These are phyloP conservation scores for Lavandula angustifolia DNA, from an alignment of 257 asterid species.

Conservation along the genomic window DNA sequence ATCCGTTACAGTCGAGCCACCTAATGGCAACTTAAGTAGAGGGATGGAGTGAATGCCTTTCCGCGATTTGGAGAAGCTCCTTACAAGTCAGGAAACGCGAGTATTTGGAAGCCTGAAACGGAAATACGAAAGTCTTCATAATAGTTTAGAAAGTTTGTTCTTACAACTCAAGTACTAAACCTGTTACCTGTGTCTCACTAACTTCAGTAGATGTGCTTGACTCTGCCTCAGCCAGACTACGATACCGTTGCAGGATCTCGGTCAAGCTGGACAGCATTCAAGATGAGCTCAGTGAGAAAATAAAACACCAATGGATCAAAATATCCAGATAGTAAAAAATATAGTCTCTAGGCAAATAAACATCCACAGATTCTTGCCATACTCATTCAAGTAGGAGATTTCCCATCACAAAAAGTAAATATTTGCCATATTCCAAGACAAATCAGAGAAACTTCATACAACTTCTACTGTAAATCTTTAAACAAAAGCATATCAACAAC, in stretches of 20 bases:
- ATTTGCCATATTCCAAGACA: not conserved
- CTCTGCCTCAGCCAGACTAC: conserved; percentile 6
- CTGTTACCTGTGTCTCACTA: conserved; percentile 26
- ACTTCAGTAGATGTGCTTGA: conserved; percentile 24
- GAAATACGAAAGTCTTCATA: conserved; percentile 13
- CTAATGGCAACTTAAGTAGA: not conserved
- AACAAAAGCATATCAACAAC: not conserved
- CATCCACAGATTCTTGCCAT: not conserved
- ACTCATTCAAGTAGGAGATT: not conserved
- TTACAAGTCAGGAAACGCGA: conserved; percentile 35
- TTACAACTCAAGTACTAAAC: not conserved
- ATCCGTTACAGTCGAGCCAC: not conserved
- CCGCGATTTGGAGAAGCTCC: conserved; percentile 50
- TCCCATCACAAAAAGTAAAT: not conserved
- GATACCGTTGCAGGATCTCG: conserved; percentile 35
- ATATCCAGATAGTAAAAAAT: not conserved
- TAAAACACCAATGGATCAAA: not conserved
- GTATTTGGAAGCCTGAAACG: conserved; percentile 40
- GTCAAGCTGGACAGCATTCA: conserved; percentile 30
- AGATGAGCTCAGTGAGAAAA: conserved; percentile 14
- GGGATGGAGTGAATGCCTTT: conserved; percentile 41
- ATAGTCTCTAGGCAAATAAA: not conserved
- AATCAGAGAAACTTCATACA: not conserved
- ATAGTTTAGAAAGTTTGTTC: conserved; percentile 1
- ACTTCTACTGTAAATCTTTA: not conserved